Evolutionary conservation across 257 asterid genomes (phyloP).

Genomic region (Solanum lignicaule): DNA sequence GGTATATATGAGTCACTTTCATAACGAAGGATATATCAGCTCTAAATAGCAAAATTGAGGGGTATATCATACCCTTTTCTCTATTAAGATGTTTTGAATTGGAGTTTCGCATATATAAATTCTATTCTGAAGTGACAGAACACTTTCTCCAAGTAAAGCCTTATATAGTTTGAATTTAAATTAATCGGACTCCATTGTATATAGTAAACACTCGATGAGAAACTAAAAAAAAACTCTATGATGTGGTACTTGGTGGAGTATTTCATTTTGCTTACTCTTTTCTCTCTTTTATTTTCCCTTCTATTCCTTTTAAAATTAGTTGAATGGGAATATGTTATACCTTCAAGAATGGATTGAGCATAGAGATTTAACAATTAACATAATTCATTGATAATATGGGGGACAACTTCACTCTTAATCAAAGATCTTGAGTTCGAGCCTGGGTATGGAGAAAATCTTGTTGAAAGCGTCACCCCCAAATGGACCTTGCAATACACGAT

Average conservation of each 20-base stretch:
- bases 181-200: background rate
- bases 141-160: background rate
- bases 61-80: background rate
- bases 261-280: background rate
- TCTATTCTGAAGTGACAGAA: too few relatives aligned
- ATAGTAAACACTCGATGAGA: background rate
- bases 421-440: too few relatives aligned
- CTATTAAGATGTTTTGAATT: background rate
- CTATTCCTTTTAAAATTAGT: background rate
- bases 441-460: fast-evolving
- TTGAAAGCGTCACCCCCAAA: background rate
- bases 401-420: too few relatives aligned
- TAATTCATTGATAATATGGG: background rate
- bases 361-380: background rate
- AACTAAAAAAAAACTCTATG: background rate
- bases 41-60: background rate
- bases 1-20: background rate
- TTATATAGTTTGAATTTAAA: too few relatives aligned
- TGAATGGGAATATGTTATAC: background rate
- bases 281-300: background rate
- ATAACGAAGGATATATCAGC: background rate
- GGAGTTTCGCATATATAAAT: background rate
- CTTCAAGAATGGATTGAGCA: background rate
- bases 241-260: background rate
- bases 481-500: background rate